These are phyloP conservation scores for Prunus davidiana DNA, from an alignment of 306 rosid genomes.

Conservation along the genomic window DNA sequence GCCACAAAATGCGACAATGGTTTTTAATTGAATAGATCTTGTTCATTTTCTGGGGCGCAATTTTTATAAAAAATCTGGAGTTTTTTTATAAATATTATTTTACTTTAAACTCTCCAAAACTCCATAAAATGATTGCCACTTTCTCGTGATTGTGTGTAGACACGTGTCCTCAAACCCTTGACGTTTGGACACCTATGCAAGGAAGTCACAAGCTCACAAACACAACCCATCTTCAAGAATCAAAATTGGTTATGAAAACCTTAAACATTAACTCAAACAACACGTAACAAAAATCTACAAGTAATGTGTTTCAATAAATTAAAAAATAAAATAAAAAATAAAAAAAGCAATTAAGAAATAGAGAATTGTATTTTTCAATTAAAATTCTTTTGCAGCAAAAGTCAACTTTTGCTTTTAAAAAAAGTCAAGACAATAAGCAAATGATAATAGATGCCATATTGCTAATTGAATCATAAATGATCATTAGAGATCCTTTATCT, in stretches of 20 bases:
- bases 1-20: background rate
- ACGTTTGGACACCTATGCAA: conserved; percentile 25
- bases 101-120: background rate
- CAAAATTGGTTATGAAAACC: conserved; percentile 7
- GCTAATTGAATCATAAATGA: background rate
- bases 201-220: conserved; percentile 1
- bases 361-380: too few relatives aligned
- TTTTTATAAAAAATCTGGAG: background rate
- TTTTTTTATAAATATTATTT: background rate
- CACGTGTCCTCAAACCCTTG: conserved; percentile 11
- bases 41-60: conserved; percentile 8
- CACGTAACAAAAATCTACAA: background rate
- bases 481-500: too few relatives aligned
- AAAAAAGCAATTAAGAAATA: too few relatives aligned
- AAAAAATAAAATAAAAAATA: too few relatives aligned
- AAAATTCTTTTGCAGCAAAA: too few relatives aligned
- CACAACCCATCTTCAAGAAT: background rate
- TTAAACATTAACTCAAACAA: background rate
- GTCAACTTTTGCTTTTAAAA: too few relatives aligned
- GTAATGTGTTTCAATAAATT: background rate
- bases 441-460: background rate
- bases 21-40: background rate
- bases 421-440: too few relatives aligned
- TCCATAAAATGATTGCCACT: conserved; percentile 17
- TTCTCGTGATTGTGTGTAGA: conserved; percentile 5